Base-by-base conservation (phyloP, 805 yeast genomes). In the Saccharomycopsis sp. region DNA sequence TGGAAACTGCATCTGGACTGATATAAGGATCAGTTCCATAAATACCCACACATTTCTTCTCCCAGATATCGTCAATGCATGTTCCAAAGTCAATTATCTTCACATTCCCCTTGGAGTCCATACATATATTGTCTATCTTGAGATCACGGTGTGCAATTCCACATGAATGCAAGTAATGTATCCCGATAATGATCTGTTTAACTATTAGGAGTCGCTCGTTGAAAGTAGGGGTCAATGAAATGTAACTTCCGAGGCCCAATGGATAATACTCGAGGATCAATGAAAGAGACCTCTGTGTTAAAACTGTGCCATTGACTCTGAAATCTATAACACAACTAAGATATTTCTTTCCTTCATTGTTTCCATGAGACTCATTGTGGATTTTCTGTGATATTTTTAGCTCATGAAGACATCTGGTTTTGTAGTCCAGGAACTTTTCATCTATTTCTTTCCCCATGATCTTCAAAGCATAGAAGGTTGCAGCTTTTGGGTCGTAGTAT, bases 131-230 rank as follows among this genome's bases (percentile, higher is more conserved):
- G 67, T 92, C 97, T 12, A 96, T 90, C 71, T 92, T 92, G 62
- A 92, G 75, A 68, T 92, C 97, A 66, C 97, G 87, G 70, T 92
- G 97, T 0, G 97, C 92, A 23, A 92, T 91, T 29, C 97, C 97
- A 71, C 85, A 89, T 9, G 83, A 79, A 70, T 92, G 97, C 84
- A 93, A 83, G 70, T 87, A 89, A 24, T 83, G 78, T 38, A 92
- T 79, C 1, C 96, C 97, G 63, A 84, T 81, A 62, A 91, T 74
- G 41, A 90, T 79, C 70, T 92, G 97, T 68, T 91, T 91, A 75
- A 90, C 81, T 5, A 61, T 14, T 19, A 25, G 2, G 7, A 58
- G 52, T 47, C 54, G 56, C 19, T 25, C 38, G 8, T 19, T 23
- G 5, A 41, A 15, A 19, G 15, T 20, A 2, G 63, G 63, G 1